Percentiles rank a stretch among this genome's conserved stretches.
These are phyloP conservation scores for Austroboletus novae-zelandiae DNA, from an alignment of 1,284 basidiomycete species.

Conservation along the genomic window DNA sequence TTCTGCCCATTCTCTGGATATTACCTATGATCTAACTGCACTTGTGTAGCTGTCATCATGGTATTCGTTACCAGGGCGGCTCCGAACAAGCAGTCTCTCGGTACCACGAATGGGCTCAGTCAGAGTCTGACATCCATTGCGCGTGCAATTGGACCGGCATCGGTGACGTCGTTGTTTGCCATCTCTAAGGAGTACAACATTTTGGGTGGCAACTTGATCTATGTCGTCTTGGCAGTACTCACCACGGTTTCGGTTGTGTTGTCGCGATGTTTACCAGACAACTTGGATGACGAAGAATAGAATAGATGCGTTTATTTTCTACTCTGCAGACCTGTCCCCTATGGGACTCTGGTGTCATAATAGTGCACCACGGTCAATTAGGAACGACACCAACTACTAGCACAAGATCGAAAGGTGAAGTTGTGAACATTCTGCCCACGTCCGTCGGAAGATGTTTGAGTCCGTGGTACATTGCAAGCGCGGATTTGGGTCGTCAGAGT, in stretches of 20 bases:
- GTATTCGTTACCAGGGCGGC: constrained; percentile 34
- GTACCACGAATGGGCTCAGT: constrained; percentile 17
- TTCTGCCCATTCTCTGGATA: background rate
- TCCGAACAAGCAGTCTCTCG: constrained; percentile 37
- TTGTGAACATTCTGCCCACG: too few relatives aligned
- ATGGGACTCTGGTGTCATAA: too few relatives aligned
- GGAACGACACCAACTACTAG: too few relatives aligned
- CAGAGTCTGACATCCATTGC: too few relatives aligned
- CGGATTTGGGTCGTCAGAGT: too few relatives aligned
- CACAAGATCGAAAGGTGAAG: too few relatives aligned
- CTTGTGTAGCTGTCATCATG: constrained; percentile 29
- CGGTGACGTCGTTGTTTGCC: constrained; percentile 38
- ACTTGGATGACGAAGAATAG: constrained; percentile 2
- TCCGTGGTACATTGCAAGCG: too few relatives aligned
- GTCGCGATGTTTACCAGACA: constrained; percentile 20
- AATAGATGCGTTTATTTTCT: too few relatives aligned
- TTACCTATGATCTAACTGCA: background rate
- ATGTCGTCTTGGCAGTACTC: constrained; percentile 16
- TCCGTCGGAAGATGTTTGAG: too few relatives aligned
- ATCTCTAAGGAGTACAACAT: constrained; percentile 33
- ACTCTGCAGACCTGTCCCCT: too few relatives aligned
- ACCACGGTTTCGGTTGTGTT: constrained; percentile 16
- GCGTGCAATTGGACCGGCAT: constrained; percentile 39
- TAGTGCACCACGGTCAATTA: too few relatives aligned
- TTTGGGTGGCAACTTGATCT: constrained; percentile 37